These are phyloP conservation scores for Mallotus nudiflorus DNA, from an alignment of 345 rosid genomes.

Conservation along the genomic window DNA sequence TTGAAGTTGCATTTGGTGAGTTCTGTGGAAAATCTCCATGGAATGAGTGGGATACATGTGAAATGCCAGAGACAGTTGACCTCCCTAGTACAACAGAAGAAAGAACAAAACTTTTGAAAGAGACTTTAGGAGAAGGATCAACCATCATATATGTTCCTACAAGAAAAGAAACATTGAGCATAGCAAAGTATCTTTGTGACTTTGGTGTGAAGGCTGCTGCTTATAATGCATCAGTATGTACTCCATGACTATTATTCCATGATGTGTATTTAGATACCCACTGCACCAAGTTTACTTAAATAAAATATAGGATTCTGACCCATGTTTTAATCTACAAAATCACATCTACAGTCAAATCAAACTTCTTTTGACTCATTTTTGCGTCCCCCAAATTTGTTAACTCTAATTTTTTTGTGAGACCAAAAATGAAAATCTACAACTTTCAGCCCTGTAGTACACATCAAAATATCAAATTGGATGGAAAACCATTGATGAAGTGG, in stretches of 20 bases:
- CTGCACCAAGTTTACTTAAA: neutral
- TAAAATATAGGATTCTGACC: neutral
- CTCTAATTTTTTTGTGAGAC: neutral
- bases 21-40: constrained; percentile 46
- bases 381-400: neutral
- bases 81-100: constrained; percentile 40
- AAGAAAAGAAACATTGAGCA: constrained; percentile 70
- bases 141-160: constrained; percentile 92
- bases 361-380: neutral
- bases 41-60: constrained; percentile 28
- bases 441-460: neutral
- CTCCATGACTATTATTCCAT: neutral
- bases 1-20: constrained; percentile 75
- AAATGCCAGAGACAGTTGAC: constrained; percentile 29
- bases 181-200: constrained; percentile 62
- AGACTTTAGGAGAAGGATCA: constrained; percentile 57
- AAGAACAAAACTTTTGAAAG: constrained; percentile 35
- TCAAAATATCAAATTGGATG: neutral
- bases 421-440: neutral
- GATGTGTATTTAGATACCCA: neutral
- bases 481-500: neutral
- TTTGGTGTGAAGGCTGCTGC: constrained; percentile 86
- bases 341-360: neutral
- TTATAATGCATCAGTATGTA: constrained; percentile 72
- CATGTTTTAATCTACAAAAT: neutral